phyloP scores from a whole-genome alignment of 495 filamentous ascomycete genomes.

The Penicillium pulvis region DNA sequence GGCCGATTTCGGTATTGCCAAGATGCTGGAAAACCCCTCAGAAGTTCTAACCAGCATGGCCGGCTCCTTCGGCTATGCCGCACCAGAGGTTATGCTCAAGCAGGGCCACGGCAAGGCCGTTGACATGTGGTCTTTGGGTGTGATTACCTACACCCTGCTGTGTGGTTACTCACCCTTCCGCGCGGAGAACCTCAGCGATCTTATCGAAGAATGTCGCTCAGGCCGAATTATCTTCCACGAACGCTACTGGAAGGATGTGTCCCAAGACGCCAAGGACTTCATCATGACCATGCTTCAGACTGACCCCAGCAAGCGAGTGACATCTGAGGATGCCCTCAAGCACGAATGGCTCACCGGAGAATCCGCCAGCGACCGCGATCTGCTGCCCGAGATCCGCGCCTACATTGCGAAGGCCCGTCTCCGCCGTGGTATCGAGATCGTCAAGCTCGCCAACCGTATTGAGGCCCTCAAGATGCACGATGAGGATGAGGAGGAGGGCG shows the following conservation, averaged over 20 bases:
- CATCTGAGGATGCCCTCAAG: constrained; percentile 78
- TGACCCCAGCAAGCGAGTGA: constrained; percentile 72
- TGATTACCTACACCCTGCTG: constrained; percentile 99
- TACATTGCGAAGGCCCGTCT: constrained; percentile 91
- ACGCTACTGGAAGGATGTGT: constrained; percentile 98
- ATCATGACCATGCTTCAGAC: constrained; percentile 81
- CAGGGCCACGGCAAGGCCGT: constrained; percentile 98
- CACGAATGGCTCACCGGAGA: constrained; percentile 91
- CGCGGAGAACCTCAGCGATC: constrained; percentile 85
- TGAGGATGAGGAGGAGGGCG: constrained; percentile 79
- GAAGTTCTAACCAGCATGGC: constrained; percentile 98
- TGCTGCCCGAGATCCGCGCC: constrained; percentile 94
- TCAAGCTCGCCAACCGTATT: constrained; percentile 96
- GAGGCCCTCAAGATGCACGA: constrained; percentile 95
- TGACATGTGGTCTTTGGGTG: constrained; percentile 98
- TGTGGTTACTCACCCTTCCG: constrained; percentile 99
- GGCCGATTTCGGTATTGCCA: constrained; percentile 98
- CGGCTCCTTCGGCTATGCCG: constrained; percentile 96
- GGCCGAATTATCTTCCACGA: constrained; percentile 96
- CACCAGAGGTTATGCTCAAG: constrained; percentile 98
- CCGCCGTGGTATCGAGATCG: constrained; percentile 90
- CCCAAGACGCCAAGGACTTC: constrained; percentile 93
- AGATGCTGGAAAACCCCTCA: constrained; percentile 89
- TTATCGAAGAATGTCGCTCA: constrained; percentile 91
- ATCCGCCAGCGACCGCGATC: constrained; percentile 89